phyloP scores from a whole-genome alignment of 2,329 filamentous ascomycete species.

The Fusarium tjaetaba region DNA sequence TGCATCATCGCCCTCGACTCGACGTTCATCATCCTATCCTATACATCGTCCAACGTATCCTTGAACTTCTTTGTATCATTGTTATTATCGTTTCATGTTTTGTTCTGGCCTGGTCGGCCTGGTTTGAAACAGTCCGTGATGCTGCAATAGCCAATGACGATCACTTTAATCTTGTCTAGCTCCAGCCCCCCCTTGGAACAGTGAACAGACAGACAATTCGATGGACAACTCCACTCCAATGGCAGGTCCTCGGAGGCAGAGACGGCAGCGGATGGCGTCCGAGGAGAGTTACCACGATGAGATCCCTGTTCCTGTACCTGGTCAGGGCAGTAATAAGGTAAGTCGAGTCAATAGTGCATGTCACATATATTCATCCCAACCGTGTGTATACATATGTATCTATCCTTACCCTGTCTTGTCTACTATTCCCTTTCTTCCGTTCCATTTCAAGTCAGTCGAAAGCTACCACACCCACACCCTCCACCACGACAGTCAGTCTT shows the following conservation, averaged over 20 bases:
- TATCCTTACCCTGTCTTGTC: slow-evolving; percentile 14
- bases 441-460: slow-evolving; percentile 6
- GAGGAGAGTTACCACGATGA: slow-evolving; percentile 23
- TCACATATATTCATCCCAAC: slow-evolving; percentile 30
- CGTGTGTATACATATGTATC: slow-evolving; percentile 10
- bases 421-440: slow-evolving; percentile 9
- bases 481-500: slow-evolving; percentile 34
- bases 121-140: slow-evolving; percentile 31
- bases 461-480: slow-evolving; percentile 13
- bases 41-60: not conserved
- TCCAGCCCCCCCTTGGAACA: slow-evolving; percentile 8
- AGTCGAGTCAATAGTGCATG: slow-evolving; percentile 7
- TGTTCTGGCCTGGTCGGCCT: slow-evolving; percentile 12
- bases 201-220: slow-evolving; percentile 10
- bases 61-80: not conserved
- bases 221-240: slow-evolving; percentile 36
- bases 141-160: slow-evolving; percentile 34
- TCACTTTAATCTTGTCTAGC: slow-evolving; percentile 7
- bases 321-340: slow-evolving; percentile 2
- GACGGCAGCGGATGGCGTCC: slow-evolving; percentile 20
- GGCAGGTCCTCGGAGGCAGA: slow-evolving; percentile 27
- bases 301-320: slow-evolving; percentile 35
- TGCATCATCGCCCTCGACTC: not conserved
- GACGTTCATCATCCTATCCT: not conserved
- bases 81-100: slow-evolving; percentile 13